Conservation (phyloP, 352 stramenopile genomes). For the Peronospora destructor region DNA sequence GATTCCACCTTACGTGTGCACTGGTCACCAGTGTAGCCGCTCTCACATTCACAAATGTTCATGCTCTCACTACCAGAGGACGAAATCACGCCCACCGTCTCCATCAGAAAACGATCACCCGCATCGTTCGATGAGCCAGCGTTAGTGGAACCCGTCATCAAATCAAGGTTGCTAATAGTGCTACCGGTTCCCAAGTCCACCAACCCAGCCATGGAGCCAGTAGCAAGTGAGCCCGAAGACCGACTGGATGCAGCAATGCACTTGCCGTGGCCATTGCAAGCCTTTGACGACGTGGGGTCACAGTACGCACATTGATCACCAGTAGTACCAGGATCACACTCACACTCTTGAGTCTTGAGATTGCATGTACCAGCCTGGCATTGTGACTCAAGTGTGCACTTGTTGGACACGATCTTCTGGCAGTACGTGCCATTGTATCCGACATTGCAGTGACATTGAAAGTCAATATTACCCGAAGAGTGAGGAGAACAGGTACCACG, state of each 20-base stretch:
- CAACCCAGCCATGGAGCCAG: no score
- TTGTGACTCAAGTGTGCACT: conserved; percentile 54
- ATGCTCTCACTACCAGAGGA: conserved; percentile 10
- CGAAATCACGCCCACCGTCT: conserved; percentile 28
- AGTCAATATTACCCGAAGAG: conserved; percentile 38
- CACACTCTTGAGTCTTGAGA: conserved; percentile 51
- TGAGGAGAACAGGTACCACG: conserved; percentile 57
- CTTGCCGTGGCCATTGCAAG: conserved; percentile 54
- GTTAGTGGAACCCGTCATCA: no score
- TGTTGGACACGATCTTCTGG: conserved; percentile 66
- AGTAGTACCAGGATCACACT: conserved; percentile 53
- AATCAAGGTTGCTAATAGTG: no score
- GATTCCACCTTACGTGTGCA: conserved; percentile 49
- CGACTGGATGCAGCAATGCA: conserved; percentile 34
- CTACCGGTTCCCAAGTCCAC: no score
- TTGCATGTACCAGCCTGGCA: conserved; percentile 65
- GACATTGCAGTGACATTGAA: conserved; percentile 63
- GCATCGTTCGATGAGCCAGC: neutral
- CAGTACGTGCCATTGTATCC: conserved; percentile 76
- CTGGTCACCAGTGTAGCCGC: conserved; percentile 49
- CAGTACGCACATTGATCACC: conserved; percentile 68
- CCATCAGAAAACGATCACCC: conserved; percentile 22
- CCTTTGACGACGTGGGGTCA: conserved; percentile 41
- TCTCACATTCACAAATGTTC: conserved; percentile 51
- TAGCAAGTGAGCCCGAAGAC: conserved; percentile 10